Evolutionary conservation across 495 filamentous ascomycete genomes (phyloP).

Genomic region (Tuber aestivum): DNA sequence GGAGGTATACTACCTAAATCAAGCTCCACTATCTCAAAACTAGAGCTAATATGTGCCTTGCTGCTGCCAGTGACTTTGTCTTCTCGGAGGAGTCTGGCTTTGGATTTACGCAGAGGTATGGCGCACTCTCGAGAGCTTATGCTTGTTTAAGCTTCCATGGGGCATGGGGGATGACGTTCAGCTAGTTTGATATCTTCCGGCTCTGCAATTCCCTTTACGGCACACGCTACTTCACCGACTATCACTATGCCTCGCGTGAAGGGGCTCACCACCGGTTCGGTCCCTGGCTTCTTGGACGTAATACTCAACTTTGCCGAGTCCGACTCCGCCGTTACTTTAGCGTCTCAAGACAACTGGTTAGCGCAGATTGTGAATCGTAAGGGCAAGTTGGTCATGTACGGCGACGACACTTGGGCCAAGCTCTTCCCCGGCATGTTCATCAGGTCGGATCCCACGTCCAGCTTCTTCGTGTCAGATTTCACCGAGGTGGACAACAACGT

Average conservation of each 20-base stretch:
- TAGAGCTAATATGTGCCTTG: constrained; percentile 11
- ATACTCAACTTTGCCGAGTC: constrained; percentile 95
- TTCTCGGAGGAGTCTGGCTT: constrained; percentile 78
- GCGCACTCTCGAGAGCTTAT: not conserved
- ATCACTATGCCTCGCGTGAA: constrained; percentile 98
- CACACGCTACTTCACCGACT: constrained; percentile 90
- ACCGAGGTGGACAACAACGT: constrained; percentile 97
- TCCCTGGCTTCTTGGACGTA: constrained; percentile 93
- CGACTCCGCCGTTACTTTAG: constrained; percentile 78
- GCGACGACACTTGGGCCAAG: constrained; percentile 97
- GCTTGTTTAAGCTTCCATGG: not conserved
- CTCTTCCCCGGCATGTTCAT: constrained; percentile 84
- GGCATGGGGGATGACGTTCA: constrained; percentile 21
- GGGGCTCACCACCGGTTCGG: constrained; percentile 92
- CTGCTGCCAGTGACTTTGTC: constrained; percentile 75
- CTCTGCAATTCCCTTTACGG: constrained; percentile 83
- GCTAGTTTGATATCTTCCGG: constrained; percentile 75
- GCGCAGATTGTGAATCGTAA: constrained; percentile 74
- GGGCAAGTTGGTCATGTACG: constrained; percentile 85
- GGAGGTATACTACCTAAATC: constrained; percentile 57
- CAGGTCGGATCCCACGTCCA: constrained; percentile 83
- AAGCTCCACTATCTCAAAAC: not conserved
- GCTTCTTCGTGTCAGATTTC: constrained; percentile 98
- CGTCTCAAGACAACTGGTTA: constrained; percentile 88
- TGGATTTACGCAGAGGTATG: constrained; percentile 78